A percentile compares a stretch with the other conserved stretches of the same genome.
Conservation (phyloP, 1,284 basidiomycete species). For the Ceratobasidium sp. region DNA sequence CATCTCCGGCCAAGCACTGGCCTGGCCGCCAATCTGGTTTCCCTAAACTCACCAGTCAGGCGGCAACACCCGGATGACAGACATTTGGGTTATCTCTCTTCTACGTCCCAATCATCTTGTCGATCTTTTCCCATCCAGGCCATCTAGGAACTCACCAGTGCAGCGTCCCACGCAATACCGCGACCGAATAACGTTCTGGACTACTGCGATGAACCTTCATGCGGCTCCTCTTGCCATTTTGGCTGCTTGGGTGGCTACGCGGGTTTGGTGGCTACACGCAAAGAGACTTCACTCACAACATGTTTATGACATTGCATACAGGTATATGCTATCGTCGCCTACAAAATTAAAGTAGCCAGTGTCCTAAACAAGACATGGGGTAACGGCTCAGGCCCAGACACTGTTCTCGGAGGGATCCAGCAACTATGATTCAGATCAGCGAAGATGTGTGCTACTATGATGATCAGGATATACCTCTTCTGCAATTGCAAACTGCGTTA, state of each 20-base stretch:
- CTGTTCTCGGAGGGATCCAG: slow-evolving; percentile 35
- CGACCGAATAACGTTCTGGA: neutral
- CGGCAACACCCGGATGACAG: slow-evolving; percentile 9
- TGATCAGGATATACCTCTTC: slow-evolving; percentile 32
- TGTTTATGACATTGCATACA: slow-evolving; percentile 13
- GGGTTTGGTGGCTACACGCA: neutral
- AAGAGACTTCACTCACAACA: neutral
- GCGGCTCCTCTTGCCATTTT: slow-evolving; percentile 38
- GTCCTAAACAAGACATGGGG: neutral
- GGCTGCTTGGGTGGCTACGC: neutral
- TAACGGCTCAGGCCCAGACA: slow-evolving; percentile 38
- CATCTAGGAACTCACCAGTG: neutral
- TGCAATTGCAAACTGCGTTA: slow-evolving; percentile 54
- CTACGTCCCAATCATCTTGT: slow-evolving; percentile 21
- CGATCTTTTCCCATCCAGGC: slow-evolving; percentile 44
- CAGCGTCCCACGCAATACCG: slow-evolving; percentile 13
- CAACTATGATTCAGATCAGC: slow-evolving; percentile 24
- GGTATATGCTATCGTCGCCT: slow-evolving; percentile 16
- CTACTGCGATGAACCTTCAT: slow-evolving; percentile 2
- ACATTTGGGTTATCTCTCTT: slow-evolving; percentile 8
- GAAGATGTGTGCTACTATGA: neutral
- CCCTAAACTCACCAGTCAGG: neutral
- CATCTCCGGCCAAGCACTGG: slow-evolving; percentile 6
- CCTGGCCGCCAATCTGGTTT: slow-evolving; percentile 2
- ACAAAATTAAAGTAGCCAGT: neutral